Base-by-base conservation (phyloP, 2,329 filamentous ascomycete species). In the Elsinoe perseae region DNA sequence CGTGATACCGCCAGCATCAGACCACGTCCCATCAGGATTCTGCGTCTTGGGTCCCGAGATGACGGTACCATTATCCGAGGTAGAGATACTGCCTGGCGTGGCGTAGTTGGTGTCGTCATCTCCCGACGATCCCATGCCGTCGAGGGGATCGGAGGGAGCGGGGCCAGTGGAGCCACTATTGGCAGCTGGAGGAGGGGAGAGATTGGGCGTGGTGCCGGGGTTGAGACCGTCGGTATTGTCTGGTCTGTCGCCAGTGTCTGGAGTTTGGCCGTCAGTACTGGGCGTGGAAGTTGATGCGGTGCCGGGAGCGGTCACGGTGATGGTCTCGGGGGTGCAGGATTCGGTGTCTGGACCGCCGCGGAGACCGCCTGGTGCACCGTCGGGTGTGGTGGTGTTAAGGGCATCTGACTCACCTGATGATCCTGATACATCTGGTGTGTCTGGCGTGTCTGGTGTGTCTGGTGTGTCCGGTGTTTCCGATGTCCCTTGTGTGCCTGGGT, bases 281-380 rank as follows among this genome's bases (percentile, higher is more conserved):
- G 23, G 12, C 10, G 30, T 34, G 14, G 30, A 23, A 12, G 18
- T 16, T 7, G 25, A 9, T 8, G 18, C n/a, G 27, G 12, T 12
- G 30, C 48, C 30, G 12, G 48, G 36, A n/a, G 30, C 48, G 2
- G 48, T 52, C 28, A 52, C 48, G 8, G 48, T 52, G 16, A 52
- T 25, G 10, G 48, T 52, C 30, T 36, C 10, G 8, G 48, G 48
- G 1, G 5, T 20, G 18, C 48, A 52, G 18, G 30, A 9, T 12
- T 52, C 48, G 8, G n/a, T 12, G 10, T 7, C 20, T 4, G 48
- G 48, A 20, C 48, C 48, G 32, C 48, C 48, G 8, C 30, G 48
- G 18, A 52, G 20, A 7, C 48, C 48, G n/a, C 48, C 48, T 18
- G 48, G 48, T 21, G 48, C 48, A 8, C 48, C 48, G 30, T 52